A percentile compares a stretch with the other conserved stretches of the same genome.
Conservation (phyloP, 2,329 filamentous ascomycete species). For the Claviceps fusiformis region DNA sequence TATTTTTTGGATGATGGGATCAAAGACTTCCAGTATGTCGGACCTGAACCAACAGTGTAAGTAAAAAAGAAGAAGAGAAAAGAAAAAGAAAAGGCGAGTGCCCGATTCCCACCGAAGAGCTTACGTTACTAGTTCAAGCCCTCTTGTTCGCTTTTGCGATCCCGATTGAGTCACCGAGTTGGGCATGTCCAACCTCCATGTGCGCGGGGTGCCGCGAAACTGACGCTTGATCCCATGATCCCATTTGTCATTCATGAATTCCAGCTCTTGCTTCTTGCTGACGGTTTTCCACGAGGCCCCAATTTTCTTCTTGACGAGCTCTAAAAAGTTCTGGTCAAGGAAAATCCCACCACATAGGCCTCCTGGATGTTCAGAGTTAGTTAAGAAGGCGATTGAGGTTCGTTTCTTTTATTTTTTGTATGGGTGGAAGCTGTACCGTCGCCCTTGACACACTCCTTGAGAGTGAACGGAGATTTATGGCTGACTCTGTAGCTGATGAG, state of each 20-base stretch:
- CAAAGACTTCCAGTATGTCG: conserved; percentile 8
- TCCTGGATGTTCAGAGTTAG: conserved; percentile 12
- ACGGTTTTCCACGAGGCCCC: neutral
- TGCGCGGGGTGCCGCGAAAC: conserved; percentile 8
- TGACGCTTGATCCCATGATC: conserved; percentile 17
- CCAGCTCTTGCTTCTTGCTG: neutral
- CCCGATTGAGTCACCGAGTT: neutral
- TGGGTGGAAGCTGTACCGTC: conserved; percentile 15
- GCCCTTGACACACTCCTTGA: conserved; percentile 25
- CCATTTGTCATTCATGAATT: conserved; percentile 15
- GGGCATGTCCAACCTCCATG: conserved; percentile 11
- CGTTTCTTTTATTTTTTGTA: fast-evolving
- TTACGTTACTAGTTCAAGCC: no score
- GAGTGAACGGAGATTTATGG: conserved; percentile 10
- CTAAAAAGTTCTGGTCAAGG: conserved; percentile 24
- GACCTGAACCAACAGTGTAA: neutral
- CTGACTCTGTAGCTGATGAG: conserved; percentile 25
- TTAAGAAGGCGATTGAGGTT: fast-evolving
- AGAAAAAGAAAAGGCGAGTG: neutral
- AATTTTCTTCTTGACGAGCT: conserved; percentile 15
- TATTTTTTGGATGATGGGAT: conserved; percentile 11
- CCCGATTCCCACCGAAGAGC: no score
- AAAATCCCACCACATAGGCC: conserved; percentile 26
- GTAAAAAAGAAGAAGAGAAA: neutral
- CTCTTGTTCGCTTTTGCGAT: neutral